A percentile compares a stretch with the other conserved stretches of the same genome.
These are phyloP conservation scores for Bolboschoenus planiculmis DNA, from an alignment of 176 grass and related monocot genomes.

Conservation along the genomic window DNA sequence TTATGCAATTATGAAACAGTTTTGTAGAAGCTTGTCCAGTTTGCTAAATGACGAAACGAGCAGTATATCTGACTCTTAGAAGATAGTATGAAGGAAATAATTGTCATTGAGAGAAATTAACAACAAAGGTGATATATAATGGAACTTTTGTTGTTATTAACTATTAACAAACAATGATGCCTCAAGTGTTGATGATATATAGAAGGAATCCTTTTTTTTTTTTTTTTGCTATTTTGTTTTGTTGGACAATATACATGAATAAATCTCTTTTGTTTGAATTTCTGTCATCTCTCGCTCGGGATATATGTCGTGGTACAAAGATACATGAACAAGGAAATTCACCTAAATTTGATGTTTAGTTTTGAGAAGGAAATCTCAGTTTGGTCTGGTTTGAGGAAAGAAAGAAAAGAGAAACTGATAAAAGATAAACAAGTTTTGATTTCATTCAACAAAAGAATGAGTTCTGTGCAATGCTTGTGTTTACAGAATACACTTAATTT, in stretches of 20 bases:
- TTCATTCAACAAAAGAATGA: neutral
- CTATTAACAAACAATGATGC: neutral
- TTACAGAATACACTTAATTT: neutral
- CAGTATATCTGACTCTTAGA: slow-evolving; percentile 22
- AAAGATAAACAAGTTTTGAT: neutral
- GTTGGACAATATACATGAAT: neutral
- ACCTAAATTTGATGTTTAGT: neutral
- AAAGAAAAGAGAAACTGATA: neutral
- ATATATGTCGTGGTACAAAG: neutral
- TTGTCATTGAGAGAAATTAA: neutral
- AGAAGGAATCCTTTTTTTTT: neutral
- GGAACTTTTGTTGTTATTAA: neutral
- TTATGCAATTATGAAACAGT: slow-evolving; percentile 37
- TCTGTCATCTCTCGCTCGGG: neutral
- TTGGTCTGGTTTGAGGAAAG: neutral
- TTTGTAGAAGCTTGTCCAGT: slow-evolving; percentile 43
- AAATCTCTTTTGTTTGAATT: neutral
- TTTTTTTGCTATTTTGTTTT: neutral
- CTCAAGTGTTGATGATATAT: neutral
- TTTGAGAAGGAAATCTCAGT: neutral
- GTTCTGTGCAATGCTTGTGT: neutral
- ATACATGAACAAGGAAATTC: neutral
- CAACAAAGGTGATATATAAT: neutral
- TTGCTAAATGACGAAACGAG: slow-evolving; percentile 32
- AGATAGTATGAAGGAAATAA: neutral